Base-by-base conservation (phyloP, 257 asterid genomes). In the Scutellaria galericulata region DNA sequence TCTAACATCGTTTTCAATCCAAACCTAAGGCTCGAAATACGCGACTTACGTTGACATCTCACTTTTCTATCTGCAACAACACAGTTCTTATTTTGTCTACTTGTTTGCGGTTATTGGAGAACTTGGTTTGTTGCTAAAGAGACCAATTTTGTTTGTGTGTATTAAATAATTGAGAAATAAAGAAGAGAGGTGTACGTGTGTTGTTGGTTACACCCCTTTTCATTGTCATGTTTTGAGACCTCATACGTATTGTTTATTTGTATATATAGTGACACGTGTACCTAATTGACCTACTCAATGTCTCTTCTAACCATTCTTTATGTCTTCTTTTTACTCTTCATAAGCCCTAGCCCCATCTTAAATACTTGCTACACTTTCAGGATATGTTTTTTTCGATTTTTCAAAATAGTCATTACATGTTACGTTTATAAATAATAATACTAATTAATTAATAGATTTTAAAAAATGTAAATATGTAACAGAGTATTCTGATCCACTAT, bases 11-110 rank as follows among this genome's bases (percentile, higher is more conserved):
- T 78, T 57, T 72, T 79, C 61, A 84, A 84, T 76, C 85, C 83
- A 64, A 78, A 81, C 63, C 64, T 84, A 42, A 79, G 87, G 31
- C 79, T 83, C 13, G 85, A 86, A 78, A 79, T 86, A 65, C 68
- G 66, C 51, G 84, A 86, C 73, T 66, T 86, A 46, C 78, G 86
- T 37, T 78, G 75, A 79, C 53, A 56, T n/a, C 27, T 15, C 27
- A 24, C 27, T 1, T 24, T 24, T 1, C 27, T 24, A 24, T 24
- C 27, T 24, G 27, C 27, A 24, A 24, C 2, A 24, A 24, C 2
- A 24, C 1, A 24, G 0, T 31, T 31, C 37, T 31, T 31, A n/a
- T n/a, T n/a, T n/a, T 31, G 37, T 31, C 37, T 2, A 31, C 37
- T 78, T 84, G 7, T 63, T 64, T n/a, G n/a, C 37, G 39, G 45